Evolutionary conservation across 768 basidiomycete species (phyloP), one percentile per base, ranked within the genome.

Genomic region (Suillus paluster): DNA sequence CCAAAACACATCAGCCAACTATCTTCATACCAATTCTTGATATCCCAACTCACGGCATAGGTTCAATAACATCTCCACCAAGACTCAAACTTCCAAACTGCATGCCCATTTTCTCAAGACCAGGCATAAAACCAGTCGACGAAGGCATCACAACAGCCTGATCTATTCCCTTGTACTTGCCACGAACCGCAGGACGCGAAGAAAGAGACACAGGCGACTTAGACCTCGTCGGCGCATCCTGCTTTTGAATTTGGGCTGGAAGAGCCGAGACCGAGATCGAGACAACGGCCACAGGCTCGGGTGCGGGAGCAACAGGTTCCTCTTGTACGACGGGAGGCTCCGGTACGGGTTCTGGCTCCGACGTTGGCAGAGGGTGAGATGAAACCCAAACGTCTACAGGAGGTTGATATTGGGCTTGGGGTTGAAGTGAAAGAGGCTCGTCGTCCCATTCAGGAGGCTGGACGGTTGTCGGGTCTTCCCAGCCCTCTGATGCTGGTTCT

Each of bases 81-180:
- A 95, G 81, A 73, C 86, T 90, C 67, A 94, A 76, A 73, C 91
- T 94, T 56, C 92, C 92, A 70, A 95, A 95, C 69, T 94, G 92
- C 92, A 95, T 93, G 54, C 92, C 92, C 57, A 94, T 79, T 71
- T 91, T 93, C 70, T 93, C 92, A 25, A 90, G 71, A 19, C 81
- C 81, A 0, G 63, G 68, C 34, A 85, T 83, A 72, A 89, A 89
- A 39, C 23, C 23, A 57, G 83, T 85, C 48, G 77, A 78, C 39
- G 83, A 82, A 1, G 92, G 91, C 84, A 94, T 87, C 60, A 94
- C 88, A 19, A 94, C 93, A 41, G 92, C 86, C 61, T 91, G 89
- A 63, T 93, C 90, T 5, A 83, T 84, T 23, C 81, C 83, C 79
- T 92, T 93, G 78, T 88, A 87, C 57, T 86, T 85, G 38, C 84